Conservation (phyloP, 2,329 filamentous ascomycete species). For the Microdochium paspali region DNA sequence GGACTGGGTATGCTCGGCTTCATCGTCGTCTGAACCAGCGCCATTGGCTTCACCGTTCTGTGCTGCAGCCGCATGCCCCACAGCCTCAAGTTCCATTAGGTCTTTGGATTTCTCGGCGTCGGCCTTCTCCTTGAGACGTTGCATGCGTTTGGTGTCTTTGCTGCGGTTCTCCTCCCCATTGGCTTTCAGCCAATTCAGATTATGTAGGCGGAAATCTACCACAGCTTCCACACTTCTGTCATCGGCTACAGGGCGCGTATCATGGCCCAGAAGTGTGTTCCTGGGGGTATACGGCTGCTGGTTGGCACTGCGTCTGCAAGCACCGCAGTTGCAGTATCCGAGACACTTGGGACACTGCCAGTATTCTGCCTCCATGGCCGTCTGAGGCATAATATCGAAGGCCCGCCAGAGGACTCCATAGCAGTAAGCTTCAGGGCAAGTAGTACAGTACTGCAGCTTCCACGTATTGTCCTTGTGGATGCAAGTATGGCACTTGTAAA, state of each 20-base stretch:
- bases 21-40: constrained; percentile 1
- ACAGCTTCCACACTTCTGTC: constrained; percentile 82
- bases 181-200: constrained; percentile 69
- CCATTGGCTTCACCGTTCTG: constrained; percentile 13
- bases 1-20: constrained; percentile 5
- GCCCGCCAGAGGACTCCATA: constrained; percentile 89
- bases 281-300: constrained; percentile 77
- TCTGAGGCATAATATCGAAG: constrained; percentile 81
- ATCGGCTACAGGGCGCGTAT: constrained; percentile 84
- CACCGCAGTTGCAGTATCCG: constrained; percentile 78
- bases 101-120: constrained; percentile 47
- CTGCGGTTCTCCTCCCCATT: constrained; percentile 48
- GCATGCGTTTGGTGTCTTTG: constrained; percentile 47
- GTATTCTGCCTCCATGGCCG: constrained; percentile 66
- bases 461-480: constrained; percentile 71
- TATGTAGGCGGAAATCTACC: constrained; percentile 85
- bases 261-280: constrained; percentile 79
- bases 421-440: constrained; percentile 72
- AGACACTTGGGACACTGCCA: constrained; percentile 89
- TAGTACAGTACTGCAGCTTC: constrained; percentile 74
- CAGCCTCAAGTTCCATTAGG: constrained; percentile 14
- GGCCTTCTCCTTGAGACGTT: constrained; percentile 43
- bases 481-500: constrained; percentile 71
- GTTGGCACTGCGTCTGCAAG: constrained; percentile 58
- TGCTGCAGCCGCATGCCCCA: constrained; percentile 15